Evolutionary conservation across 352 stramenopile genomes (phyloP).

Genomic region (Albugo candida): DNA sequence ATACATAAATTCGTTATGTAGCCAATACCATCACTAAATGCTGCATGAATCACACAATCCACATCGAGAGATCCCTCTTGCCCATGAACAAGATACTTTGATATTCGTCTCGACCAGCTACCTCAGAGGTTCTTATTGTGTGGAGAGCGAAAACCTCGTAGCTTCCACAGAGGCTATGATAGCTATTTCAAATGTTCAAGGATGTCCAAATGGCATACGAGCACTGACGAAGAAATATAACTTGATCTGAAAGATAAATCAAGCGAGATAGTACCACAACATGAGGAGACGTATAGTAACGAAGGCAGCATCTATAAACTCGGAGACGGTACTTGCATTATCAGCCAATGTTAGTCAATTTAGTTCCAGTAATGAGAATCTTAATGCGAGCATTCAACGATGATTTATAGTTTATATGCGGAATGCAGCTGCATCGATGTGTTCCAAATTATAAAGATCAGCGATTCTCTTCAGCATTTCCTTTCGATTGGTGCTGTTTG

Average conservation of each 20-base stretch:
- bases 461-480: slow-evolving; percentile 72
- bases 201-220: slow-evolving; percentile 12
- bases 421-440: slow-evolving; percentile 46
- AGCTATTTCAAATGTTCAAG: not conserved
- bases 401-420: slow-evolving; percentile 26
- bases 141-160: slow-evolving; percentile 34
- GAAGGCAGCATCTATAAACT: too few species aligned
- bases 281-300: not conserved
- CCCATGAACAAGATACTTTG: slow-evolving; percentile 50
- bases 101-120: slow-evolving; percentile 35
- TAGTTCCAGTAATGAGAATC: not conserved
- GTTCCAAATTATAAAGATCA: slow-evolving; percentile 52
- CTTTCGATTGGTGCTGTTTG: slow-evolving; percentile 54
- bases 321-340: too few species aligned
- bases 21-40: slow-evolving; percentile 5
- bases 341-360: too few species aligned
- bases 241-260: slow-evolving; percentile 39
- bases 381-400: not conserved
- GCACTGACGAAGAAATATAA: slow-evolving; percentile 42
- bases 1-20: slow-evolving; percentile 9
- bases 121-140: slow-evolving; percentile 70
- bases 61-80: slow-evolving; percentile 43
- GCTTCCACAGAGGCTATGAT: slow-evolving; percentile 10
- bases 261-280: slow-evolving; percentile 13
- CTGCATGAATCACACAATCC: slow-evolving; percentile 30